Evolutionary conservation across 2,329 filamentous ascomycete genomes (phyloP), one percentile per base, ranked within the genome.

Genomic region (Teratosphaeria viscida): DNA sequence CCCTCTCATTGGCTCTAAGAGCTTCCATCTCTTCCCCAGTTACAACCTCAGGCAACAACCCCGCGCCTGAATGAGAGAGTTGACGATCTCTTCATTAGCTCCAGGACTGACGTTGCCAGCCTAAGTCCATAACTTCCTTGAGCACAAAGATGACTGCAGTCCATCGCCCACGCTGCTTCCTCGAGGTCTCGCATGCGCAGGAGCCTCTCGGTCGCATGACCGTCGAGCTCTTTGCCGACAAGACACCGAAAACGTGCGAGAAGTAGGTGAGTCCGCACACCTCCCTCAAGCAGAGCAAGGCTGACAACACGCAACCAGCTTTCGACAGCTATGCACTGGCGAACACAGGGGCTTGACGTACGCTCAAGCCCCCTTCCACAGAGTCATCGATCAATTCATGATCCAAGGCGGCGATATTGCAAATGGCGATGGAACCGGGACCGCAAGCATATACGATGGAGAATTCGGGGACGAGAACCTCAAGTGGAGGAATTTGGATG

Each of bases 191-290:
- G 62, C 72, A 75, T 57, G 76, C 71, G 43, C 69, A 67, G 23
- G 68, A 74, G 59, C 75, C 74, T n/a, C 69, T 71, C 16, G 76
- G 76, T 47, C 70, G 77, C 52, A 68, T 79, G 26, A 71, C 72
- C 3, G 73, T 79, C 57, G 77, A 79, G 67, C 72, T 79, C 23
- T 79, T 77, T 70, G 67, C 66, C 26, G 77, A 79, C 66, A 71
- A 77, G 61, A 71, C 75, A 10, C 77, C 77, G 10, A 72, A 70
- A 59, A 78, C 77, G 56, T 76, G 73, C 65, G 75, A 78, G 67
- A 78, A 78, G 76, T 78, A 69, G 63, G 66, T 63, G 26, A 19
- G 54, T 16, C 43, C 19, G 16, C 34, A 54, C 14, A 32, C 43
- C 39, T 55, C 43, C 47, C n/a, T 35, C 23, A 27, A 37, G 39